Percentiles rank a stretch among this genome's conserved stretches.
Evolutionary conservation across 768 basidiomycete species (phyloP).

Genomic region (Psilocybe subaeruginosa): DNA sequence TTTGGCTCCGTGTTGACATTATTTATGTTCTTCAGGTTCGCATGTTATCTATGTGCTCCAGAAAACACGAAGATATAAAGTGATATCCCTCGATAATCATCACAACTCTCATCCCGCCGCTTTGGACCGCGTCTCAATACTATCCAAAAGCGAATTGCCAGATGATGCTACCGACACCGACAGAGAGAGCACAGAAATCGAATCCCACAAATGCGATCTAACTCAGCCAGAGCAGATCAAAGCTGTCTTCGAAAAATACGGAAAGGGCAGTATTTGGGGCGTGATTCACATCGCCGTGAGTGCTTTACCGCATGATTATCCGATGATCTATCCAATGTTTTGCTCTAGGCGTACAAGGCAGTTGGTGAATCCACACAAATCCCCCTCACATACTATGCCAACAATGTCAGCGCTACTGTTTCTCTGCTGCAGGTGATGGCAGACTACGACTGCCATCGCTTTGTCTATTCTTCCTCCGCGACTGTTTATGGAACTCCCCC

Average conservation of each 20-base stretch:
- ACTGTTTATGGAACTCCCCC: slow-evolving; percentile 95
- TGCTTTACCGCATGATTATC: slow-evolving; percentile 17
- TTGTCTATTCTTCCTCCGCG: slow-evolving; percentile 98
- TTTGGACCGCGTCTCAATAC: slow-evolving; percentile 74
- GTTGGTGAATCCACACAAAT: slow-evolving; percentile 96
- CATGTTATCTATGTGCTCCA: slow-evolving; percentile 90
- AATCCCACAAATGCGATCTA: slow-evolving; percentile 72
- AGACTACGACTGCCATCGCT: slow-evolving; percentile 78
- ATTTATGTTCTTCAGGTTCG: slow-evolving; percentile 61
- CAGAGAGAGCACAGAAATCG: slow-evolving; percentile 72
- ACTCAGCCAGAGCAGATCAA: slow-evolving; percentile 73
- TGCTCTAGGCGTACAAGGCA: slow-evolving; percentile 86
- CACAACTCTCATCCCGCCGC: slow-evolving; percentile 87
- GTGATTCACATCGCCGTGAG: slow-evolving; percentile 93
- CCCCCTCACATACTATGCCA: slow-evolving; percentile 90
- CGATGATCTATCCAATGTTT: slow-evolving; percentile 3
- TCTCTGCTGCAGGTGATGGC: slow-evolving; percentile 86
- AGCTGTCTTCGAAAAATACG: slow-evolving; percentile 81
- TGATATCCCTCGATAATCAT: slow-evolving; percentile 94
- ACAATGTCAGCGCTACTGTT: slow-evolving; percentile 91
- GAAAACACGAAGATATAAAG: slow-evolving; percentile 86
- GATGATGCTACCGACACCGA: slow-evolving; percentile 67
- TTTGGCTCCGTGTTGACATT: slow-evolving; percentile 14
- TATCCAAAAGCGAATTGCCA: slow-evolving; percentile 78
- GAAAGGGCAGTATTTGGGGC: slow-evolving; percentile 93